Percentiles rank a stretch among this genome's conserved stretches.
These are phyloP conservation scores for Dichomitus squalens DNA, from an alignment of 1,284 basidiomycete species.

Conservation along the genomic window DNA sequence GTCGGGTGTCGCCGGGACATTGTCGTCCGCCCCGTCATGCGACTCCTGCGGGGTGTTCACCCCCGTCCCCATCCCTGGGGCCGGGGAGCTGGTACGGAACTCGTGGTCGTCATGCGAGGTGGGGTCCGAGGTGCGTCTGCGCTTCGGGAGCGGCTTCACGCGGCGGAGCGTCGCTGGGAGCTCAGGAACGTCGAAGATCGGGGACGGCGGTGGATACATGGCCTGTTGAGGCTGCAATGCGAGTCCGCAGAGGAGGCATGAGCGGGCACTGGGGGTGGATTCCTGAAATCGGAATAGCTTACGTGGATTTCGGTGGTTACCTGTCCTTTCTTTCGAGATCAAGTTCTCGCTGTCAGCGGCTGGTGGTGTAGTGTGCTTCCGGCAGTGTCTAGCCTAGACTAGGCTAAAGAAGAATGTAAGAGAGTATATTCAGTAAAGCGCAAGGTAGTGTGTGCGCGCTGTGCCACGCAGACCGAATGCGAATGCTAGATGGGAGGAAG, in stretches of 20 bases:
- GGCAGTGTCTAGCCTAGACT: background rate
- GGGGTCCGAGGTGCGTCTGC: constrained; percentile 53
- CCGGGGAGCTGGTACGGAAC: constrained; percentile 4
- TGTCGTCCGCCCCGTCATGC: background rate
- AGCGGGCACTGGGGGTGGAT: background rate
- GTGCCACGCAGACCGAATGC: constrained; percentile 8
- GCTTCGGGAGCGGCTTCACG: constrained; percentile 76
- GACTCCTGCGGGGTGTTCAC: no score
- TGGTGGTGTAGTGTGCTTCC: background rate
- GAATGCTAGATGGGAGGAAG: constrained; percentile 6
- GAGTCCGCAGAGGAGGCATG: background rate
- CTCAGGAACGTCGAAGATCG: constrained; percentile 64
- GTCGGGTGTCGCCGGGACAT: constrained; percentile 1
- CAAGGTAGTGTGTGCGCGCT: constrained; percentile 5
- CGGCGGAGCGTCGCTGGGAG: constrained; percentile 55
- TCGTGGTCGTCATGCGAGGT: constrained; percentile 24
- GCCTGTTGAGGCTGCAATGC: constrained; percentile 2
- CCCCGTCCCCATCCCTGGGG: constrained; percentile 4
- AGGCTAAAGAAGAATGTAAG: background rate
- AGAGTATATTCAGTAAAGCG: constrained; percentile 4
- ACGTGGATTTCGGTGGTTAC: constrained; percentile 1
- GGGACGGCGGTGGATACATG: constrained; percentile 53
- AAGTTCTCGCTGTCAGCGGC: background rate
- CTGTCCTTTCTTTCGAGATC: background rate
- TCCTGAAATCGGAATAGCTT: constrained; percentile 2